phyloP scores from a whole-genome alignment of 441 rosid species.

The Croton setiger region DNA sequence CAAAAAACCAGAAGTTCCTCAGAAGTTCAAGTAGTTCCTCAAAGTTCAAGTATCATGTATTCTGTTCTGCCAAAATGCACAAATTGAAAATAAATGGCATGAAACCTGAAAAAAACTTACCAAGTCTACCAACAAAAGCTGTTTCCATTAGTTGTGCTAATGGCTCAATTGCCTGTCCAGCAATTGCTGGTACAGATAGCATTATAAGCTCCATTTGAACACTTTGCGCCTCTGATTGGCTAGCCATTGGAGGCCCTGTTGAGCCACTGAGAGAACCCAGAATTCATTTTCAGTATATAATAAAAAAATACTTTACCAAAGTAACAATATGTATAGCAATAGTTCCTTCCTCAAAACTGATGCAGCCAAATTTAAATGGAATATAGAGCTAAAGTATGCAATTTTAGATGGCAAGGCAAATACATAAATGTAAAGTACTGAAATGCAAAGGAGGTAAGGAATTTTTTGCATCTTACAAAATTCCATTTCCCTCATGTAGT shows the following conservation, averaged over 20 bases:
- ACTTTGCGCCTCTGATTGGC: conserved; percentile 17
- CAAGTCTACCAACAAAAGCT: conserved; percentile 86
- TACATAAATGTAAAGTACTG: background rate
- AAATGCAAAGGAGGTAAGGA: background rate
- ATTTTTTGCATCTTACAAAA: conserved; percentile 21
- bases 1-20: background rate
- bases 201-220: conserved; percentile 53
- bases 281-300: conserved; percentile 7
- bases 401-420: background rate
- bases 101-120: conserved; percentile 32
- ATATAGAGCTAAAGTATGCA: background rate
- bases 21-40: background rate
- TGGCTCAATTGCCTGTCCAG: conserved; percentile 94
- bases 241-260: background rate
- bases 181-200: conserved; percentile 84
- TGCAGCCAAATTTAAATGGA: background rate
- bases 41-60: too few species aligned
- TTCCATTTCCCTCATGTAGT: conserved; percentile 16
- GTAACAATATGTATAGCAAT: too few species aligned
- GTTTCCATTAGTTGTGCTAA: conserved; percentile 87
- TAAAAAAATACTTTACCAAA: too few species aligned
- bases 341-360: background rate
- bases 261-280: conserved; percentile 17
- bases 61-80: background rate
- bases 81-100: background rate